phyloP scores from a whole-genome alignment of 164 flowering plant genomes.

The Vitis riparia region DNA sequence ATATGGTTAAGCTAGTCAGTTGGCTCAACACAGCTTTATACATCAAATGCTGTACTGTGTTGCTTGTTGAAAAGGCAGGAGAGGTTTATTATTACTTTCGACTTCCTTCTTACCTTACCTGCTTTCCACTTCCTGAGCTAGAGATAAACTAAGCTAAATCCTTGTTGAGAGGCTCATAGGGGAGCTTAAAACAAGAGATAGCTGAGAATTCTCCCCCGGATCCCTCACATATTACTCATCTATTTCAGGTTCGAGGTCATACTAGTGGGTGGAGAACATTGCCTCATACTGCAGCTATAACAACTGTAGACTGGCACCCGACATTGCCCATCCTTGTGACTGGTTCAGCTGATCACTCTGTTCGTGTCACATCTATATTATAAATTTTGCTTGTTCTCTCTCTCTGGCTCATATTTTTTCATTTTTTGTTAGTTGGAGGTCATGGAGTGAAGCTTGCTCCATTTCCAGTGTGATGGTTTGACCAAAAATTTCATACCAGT shows the following conservation, averaged over 20 bases:
- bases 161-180: no score
- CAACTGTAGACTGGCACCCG: slow-evolving; percentile 97
- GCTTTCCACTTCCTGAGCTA: no score
- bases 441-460: not conserved
- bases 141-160: no score
- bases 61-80: no score
- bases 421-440: not conserved
- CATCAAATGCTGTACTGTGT: no score
- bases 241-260: slow-evolving; percentile 58
- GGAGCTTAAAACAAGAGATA: no score
- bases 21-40: no score
- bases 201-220: no score
- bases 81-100: no score
- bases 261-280: slow-evolving; percentile 62
- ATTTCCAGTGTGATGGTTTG: not conserved
- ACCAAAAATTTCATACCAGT: no score
- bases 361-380: slow-evolving; percentile 66
- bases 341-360: slow-evolving; percentile 91
- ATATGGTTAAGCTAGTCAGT: no score
- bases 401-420: not conserved
- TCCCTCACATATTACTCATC: not conserved
- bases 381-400: slow-evolving; percentile 1
- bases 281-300: slow-evolving; percentile 73
- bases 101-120: no score
- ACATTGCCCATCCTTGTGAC: slow-evolving; percentile 80